These are phyloP conservation scores for Fomitopsis betulina DNA, from an alignment of 1,284 basidiomycete species.

Conservation along the genomic window DNA sequence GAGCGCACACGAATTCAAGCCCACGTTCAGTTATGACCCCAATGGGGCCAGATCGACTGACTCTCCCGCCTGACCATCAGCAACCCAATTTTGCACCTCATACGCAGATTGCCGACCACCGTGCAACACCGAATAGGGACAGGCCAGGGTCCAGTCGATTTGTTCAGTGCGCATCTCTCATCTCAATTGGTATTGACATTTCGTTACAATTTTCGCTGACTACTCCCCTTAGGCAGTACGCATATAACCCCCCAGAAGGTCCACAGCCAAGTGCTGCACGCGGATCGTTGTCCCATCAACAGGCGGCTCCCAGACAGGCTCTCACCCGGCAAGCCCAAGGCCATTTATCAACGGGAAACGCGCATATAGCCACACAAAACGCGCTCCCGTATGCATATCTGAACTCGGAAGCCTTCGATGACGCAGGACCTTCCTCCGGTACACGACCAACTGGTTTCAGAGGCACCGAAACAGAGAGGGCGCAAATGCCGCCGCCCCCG, in stretches of 20 bases:
- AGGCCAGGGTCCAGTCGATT: constrained; percentile 46
- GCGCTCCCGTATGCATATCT: constrained; percentile 10
- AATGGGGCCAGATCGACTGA: constrained; percentile 52
- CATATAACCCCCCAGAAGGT: constrained; percentile 44
- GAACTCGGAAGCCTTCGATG: neutral
- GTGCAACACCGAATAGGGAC: constrained; percentile 9
- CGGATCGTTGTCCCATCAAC: constrained; percentile 20
- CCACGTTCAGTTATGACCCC: constrained; percentile 48
- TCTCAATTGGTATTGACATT: neutral
- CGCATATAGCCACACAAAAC: constrained; percentile 12
- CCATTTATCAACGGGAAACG: constrained; percentile 7
- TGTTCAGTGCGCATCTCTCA: constrained; percentile 34
- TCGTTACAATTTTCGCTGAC: neutral
- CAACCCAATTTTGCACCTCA: constrained; percentile 38
- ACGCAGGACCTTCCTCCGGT: constrained; percentile 2
- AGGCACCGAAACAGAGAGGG: neutral
- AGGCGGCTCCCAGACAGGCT: constrained; percentile 18
- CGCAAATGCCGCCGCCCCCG: constrained; percentile 11
- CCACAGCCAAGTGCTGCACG: constrained; percentile 26
- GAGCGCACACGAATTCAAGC: constrained; percentile 46
- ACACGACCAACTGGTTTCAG: neutral
- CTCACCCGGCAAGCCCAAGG: constrained; percentile 9
- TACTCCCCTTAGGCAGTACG: constrained; percentile 47
- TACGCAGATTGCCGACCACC: constrained; percentile 7
- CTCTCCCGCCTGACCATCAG: constrained; percentile 50